Evolutionary conservation across 805 yeast genomes (phyloP), one percentile per base, ranked within the genome.

Genomic region (Candida cerambycidarum): DNA sequence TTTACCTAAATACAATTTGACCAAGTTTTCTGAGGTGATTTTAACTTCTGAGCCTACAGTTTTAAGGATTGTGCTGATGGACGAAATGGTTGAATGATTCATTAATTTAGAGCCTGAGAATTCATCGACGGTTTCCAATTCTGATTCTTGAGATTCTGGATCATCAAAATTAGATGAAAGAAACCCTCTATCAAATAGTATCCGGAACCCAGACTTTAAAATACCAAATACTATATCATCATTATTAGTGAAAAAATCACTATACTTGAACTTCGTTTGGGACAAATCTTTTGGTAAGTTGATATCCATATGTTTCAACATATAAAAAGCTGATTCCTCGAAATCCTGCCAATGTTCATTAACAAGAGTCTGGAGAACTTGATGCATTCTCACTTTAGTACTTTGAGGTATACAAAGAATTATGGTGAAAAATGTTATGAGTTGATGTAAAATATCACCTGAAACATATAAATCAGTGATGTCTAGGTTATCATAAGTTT

Each of bases 1-100:
- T 8, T 88, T 67, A 0, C 95, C 97, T 7, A 75, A 69, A 53
- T 83, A 90, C 9, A 90, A 71, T 51, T 79, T 80, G 33, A 79
- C 69, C 41, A 85, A 56, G 32, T 76, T 73, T 3, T 76, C 64
- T 16, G 65, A 67, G 0, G 79, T 63, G 3, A 77, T 49, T 21
- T 67, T 73, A 1, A 61, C 54, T 1, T 68, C 67, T 1, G 58
- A 47, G 5, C 53, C 51, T 1, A 51, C 16, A 13, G 39, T 43
- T 10, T 47, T 46, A 5, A 74, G 43, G 10, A 69, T 50, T 1
- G 69, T 56, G 1, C 74, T 57, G 15, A 77, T 41, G 32, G 65
- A 62, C 0, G 80, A 52, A 4, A 75, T 50, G 4, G 71, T 38
- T 46, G 73, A 63, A 50, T 63, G 61, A 47, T 65, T 62, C 29